Evolutionary conservation across 106 monocot genomes (phyloP), one percentile per base, ranked within the genome.

Genomic region (Dioscorea alata): DNA sequence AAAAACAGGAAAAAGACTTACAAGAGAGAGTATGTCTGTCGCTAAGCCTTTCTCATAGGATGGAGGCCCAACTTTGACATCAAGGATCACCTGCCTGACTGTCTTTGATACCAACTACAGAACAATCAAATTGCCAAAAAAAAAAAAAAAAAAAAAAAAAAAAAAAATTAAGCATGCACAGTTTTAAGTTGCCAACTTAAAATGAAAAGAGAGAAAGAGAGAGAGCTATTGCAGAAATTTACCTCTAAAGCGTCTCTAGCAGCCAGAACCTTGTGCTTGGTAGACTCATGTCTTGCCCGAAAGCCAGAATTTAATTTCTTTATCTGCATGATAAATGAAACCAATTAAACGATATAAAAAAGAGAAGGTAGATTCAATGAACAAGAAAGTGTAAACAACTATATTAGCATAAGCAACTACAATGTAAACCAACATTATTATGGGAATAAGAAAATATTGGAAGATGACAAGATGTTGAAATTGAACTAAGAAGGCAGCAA

Each of bases 21-120:
- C 96, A 60, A 70, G 61, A 68, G 89, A 89, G 8, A 97, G 19
- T 60, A 92, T 78, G 75, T 89, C 84, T 10, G 76, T 65, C 32
- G 92, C 92, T 73, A 97, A 74, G 60, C 73, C 78, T 74, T 92
- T 84, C 64, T 97, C 92, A 77, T 73, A 89, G 32, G 56, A 87
- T 66, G 92, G 96, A 60, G 92, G 96, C 8, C 96, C 96, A 64
- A 97, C 86, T 89, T 97, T 97, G 42, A 75, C 86, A 79, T 97
- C 96, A 49, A 97, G 67, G 81, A 97, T 84, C 71, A 97, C 92
- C 72, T 84, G 84, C 76, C 65, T 92, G 12, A 97, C 92, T 23
- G 86, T 89, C 12, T 72, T 68, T 18, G 92, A 85, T 66, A 89
- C 74, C 50, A 89, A 78, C 96, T 97, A 89, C 68, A 86, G 13